These are phyloP conservation scores for Boletus edulis DNA, from an alignment of 768 basidiomycete species.

Conservation along the genomic window DNA sequence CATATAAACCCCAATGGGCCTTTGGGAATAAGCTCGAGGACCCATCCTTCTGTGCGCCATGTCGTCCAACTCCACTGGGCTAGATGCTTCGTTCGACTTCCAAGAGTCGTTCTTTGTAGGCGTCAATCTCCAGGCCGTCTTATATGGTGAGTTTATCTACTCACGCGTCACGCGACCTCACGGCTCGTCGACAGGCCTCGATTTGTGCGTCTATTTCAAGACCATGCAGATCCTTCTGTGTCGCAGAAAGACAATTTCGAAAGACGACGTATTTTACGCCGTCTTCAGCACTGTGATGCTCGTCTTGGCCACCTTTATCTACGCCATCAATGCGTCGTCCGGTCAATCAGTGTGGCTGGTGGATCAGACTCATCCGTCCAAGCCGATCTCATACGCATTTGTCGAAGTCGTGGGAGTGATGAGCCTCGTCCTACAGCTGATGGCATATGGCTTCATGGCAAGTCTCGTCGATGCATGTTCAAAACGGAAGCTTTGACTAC, in stretches of 20 bases:
- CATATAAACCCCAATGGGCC: too few species aligned
- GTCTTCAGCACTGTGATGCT: constrained; percentile 10
- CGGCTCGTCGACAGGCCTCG: constrained; percentile 2
- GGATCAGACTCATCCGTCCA: constrained; percentile 21
- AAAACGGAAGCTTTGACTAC: neutral
- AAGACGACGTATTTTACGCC: constrained; percentile 11
- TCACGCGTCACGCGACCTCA: neutral
- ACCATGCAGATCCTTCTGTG: constrained; percentile 8
- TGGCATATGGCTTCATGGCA: constrained; percentile 29
- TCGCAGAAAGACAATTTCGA: neutral
- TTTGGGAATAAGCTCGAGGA: too few species aligned
- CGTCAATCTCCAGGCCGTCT: neutral
- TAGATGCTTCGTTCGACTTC: neutral
- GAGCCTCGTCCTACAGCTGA: constrained; percentile 23
- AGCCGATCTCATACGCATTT: too few species aligned
- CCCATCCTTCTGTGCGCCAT: too few species aligned
- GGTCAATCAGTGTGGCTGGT: constrained; percentile 31
- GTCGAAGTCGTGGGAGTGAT: too few species aligned
- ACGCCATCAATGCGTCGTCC: neutral
- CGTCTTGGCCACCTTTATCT: neutral
- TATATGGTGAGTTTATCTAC: neutral
- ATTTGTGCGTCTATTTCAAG: constrained; percentile 18
- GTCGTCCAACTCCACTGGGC: too few species aligned
- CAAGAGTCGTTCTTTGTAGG: neutral
- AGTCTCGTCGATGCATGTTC: neutral